Conservation (phyloP, 257 asterid species). For the Striga asiatica region DNA sequence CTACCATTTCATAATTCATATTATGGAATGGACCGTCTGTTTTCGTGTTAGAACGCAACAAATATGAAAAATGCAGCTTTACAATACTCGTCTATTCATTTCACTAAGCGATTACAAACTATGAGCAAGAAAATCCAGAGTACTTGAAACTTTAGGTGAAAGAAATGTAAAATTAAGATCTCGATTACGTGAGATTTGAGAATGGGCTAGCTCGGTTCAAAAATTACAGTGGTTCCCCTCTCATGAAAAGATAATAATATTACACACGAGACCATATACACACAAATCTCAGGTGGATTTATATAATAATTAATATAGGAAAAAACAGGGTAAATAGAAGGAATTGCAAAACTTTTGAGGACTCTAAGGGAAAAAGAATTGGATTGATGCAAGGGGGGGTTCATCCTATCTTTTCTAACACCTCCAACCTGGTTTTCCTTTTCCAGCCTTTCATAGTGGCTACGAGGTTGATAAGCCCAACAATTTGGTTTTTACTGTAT, state of each 20-base stretch:
- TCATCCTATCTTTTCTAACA: conserved; percentile 82
- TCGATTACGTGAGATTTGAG: no score
- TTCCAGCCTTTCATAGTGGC: conserved; percentile 95
- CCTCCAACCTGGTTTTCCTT: conserved; percentile 81
- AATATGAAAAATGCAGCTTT: no score
- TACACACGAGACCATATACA: conserved; percentile 27
- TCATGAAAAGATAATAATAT: background rate
- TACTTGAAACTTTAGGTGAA: no score
- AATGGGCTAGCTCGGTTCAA: background rate
- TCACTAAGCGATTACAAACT: no score
- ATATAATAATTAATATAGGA: background rate
- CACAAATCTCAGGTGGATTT: conserved; percentile 5
- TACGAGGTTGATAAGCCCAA: conserved; percentile 78
- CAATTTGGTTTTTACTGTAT: conserved; percentile 68
- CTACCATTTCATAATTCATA: no score
- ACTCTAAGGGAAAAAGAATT: background rate
- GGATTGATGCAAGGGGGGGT: no score
- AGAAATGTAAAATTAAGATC: no score
- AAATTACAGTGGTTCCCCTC: conserved; percentile 13
- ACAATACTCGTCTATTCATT: no score
- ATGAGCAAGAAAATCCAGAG: no score
- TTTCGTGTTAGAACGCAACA: no score
- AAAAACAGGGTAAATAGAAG: background rate
- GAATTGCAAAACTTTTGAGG: conserved; percentile 19
- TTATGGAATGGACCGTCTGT: no score